Conservation (phyloP, 257 asterid genomes). For the Salvia splendens region DNA sequence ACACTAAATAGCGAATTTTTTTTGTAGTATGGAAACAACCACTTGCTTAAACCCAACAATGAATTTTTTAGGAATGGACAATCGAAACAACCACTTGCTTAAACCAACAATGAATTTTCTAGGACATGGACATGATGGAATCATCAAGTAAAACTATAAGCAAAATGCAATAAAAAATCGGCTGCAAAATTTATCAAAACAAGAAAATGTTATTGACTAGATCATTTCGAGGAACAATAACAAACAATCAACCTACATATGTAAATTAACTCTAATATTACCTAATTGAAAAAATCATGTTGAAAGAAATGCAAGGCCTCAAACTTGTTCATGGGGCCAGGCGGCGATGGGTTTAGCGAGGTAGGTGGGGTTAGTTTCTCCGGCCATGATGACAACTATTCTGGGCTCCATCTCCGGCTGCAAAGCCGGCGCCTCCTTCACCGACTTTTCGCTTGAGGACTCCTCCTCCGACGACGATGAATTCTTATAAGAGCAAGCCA, state of each 20-base stretch:
- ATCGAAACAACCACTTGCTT: too few relatives aligned
- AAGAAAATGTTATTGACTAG: too few relatives aligned
- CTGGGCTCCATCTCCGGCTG: conserved; percentile 43
- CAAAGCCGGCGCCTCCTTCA: conserved; percentile 16
- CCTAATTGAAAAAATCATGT: not conserved
- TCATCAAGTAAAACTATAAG: too few relatives aligned
- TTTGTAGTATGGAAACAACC: too few relatives aligned
- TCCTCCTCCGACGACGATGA: conserved; percentile 3
- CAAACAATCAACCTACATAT: not conserved
- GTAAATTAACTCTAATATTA: not conserved
- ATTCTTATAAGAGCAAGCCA: conserved; percentile 44
- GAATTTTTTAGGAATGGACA: too few relatives aligned
- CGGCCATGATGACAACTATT: conserved; percentile 63
- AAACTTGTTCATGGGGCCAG: not conserved
- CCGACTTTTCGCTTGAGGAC: conserved; percentile 21
- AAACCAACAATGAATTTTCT: too few relatives aligned
- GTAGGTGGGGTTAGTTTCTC: conserved; percentile 49
- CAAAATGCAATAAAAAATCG: too few relatives aligned
- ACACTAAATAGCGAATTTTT: too few relatives aligned
- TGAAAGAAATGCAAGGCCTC: not conserved
- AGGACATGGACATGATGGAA: too few relatives aligned
- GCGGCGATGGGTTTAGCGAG: conserved; percentile 43
- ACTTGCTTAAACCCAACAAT: too few relatives aligned
- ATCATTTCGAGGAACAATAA: too few relatives aligned
- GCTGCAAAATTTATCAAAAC: too few relatives aligned